Conservation (phyloP, 176 grass and related monocot genomes). For the Oryza brachyantha region DNA sequence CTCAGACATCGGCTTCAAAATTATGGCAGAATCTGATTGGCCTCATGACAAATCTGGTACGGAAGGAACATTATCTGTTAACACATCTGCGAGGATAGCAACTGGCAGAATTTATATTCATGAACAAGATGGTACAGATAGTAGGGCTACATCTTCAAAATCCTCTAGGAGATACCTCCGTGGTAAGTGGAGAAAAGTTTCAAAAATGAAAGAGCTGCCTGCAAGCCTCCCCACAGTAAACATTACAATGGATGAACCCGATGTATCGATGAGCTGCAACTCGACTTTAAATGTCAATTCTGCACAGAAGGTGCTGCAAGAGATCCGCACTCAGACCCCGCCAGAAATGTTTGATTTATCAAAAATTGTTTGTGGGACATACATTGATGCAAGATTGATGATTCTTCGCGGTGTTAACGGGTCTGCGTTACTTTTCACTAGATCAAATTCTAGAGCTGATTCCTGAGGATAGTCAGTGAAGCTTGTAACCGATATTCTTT, state of each 20-base stretch:
- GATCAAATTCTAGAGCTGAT: conserved; percentile 46
- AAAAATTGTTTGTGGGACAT: conserved; percentile 79
- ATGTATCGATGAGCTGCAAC: conserved; percentile 58
- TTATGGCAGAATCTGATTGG: conserved; percentile 75
- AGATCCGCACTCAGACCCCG: conserved; percentile 74
- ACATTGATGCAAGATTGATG: conserved; percentile 85
- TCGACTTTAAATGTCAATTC: conserved; percentile 36
- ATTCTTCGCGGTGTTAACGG: conserved; percentile 74
- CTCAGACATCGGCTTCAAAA: conserved; percentile 78
- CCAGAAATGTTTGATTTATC: conserved; percentile 87
- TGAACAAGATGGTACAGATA: conserved; percentile 39
- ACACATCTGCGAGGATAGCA: conserved; percentile 50
- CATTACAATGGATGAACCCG: conserved; percentile 40
- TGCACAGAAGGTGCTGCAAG: conserved; percentile 62
- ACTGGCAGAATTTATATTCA: conserved; percentile 66
- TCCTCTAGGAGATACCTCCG: conserved; percentile 37
- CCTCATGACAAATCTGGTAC: conserved; percentile 84
- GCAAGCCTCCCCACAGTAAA: conserved; percentile 59
- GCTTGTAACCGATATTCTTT: neutral
- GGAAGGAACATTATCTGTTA: conserved; percentile 51
- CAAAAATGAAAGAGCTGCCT: conserved; percentile 56
- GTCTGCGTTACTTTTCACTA: conserved; percentile 73
- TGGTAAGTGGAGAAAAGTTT: conserved; percentile 54
- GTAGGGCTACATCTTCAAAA: neutral
- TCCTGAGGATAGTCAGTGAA: conserved; percentile 10